Evolutionary conservation across 2,329 filamentous ascomycete species (phyloP).

Genomic region (Botryotinia globosa): DNA sequence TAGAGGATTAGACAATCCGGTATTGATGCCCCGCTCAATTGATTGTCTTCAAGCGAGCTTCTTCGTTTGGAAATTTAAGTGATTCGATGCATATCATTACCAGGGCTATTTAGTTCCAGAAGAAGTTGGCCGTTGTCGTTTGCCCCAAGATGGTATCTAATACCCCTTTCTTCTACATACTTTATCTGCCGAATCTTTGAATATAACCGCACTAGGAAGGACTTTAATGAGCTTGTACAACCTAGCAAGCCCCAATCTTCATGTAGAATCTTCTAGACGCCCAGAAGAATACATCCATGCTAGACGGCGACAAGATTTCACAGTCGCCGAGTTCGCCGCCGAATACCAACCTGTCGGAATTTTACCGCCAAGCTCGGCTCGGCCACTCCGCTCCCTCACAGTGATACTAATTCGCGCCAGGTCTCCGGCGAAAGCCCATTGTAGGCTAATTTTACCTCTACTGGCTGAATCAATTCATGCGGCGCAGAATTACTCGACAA

Average conservation of each 20-base stretch:
- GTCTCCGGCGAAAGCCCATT: background rate
- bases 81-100: background rate
- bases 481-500: constrained; percentile 1
- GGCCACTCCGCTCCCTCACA: background rate
- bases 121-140: background rate
- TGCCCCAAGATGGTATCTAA: background rate
- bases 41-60: background rate
- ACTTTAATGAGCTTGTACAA: background rate
- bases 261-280: background rate
- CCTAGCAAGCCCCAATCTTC: background rate
- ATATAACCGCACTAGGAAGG: background rate
- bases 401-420: background rate
- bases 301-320: background rate
- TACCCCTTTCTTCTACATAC: background rate
- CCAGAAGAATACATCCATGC: background rate
- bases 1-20: background rate
- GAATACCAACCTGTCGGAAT: background rate
- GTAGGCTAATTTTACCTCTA: background rate
- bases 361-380: background rate
- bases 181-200: background rate
- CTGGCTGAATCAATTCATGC: background rate
- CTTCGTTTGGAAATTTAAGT: background rate
- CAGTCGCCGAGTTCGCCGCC: background rate
- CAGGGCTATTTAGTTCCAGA: background rate
- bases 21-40: background rate